A percentile compares a stretch with the other conserved stretches of the same genome.
Evolutionary conservation across 164 flowering plant genomes (phyloP).

Genomic region (Annona cherimola): DNA sequence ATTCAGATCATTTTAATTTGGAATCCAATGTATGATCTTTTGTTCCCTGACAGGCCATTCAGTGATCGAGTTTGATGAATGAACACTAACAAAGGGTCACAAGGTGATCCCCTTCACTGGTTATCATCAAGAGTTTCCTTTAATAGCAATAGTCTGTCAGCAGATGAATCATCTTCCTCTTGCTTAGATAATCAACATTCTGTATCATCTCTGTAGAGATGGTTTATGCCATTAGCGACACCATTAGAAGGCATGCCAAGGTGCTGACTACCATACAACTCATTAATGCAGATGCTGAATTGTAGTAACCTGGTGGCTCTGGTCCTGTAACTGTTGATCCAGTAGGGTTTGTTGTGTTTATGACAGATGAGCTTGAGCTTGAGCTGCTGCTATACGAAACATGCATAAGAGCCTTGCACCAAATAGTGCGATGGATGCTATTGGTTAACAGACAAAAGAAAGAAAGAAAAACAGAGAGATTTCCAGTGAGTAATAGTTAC

Average conservation of each 20-base stretch:
- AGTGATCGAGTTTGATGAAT: not conserved
- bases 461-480: not conserved
- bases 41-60: not conserved
- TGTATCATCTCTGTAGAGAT: conserved; percentile 6
- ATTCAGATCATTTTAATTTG: not conserved
- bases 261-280: conserved; percentile 10
- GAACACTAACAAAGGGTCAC: not conserved
- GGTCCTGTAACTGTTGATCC: conserved; percentile 39
- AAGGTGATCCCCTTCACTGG: not conserved
- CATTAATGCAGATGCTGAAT: conserved; percentile 8
- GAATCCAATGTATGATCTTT: not conserved
- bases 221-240: conserved; percentile 6
- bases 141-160: conserved; percentile 3
- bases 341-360: conserved; percentile 42
- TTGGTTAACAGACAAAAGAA: no score
- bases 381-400: not conserved
- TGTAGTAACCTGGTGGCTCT: conserved; percentile 28
- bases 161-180: conserved; percentile 5
- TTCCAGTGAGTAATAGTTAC: not conserved
- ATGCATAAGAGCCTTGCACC: not conserved
- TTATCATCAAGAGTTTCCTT: not conserved
- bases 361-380: conserved; percentile 42
- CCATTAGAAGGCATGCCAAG: conserved; percentile 7
- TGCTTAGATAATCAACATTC: not conserved
- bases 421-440: not conserved